Base-by-base conservation (phyloP, 106 monocot species). In the Allium fistulosum region DNA sequence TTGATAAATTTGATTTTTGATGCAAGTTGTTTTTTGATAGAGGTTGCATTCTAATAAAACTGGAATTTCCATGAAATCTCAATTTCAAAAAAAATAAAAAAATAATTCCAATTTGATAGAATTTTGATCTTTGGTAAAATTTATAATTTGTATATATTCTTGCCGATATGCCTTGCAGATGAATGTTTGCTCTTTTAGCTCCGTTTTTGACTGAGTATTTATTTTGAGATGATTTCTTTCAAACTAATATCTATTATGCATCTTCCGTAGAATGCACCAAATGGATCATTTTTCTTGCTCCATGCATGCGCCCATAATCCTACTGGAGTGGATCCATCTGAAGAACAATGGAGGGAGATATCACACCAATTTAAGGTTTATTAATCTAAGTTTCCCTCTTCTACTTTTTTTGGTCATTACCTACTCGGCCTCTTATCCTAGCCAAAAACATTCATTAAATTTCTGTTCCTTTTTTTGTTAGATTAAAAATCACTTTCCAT, bases 281-380 rank as follows among this genome's bases (percentile, higher is more conserved):
- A 79, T 84, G 97, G 97, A 59, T 97, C 97, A 49, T 89, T 97
- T 80, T 97, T 97, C 64, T 77, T 97, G 87, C 97, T 97, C 69
- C 97, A 97, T 85, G 97, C 97, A 68, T 97, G 97, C 75, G 97
- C 97, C 7, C 92, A 99, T 68, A 99, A 99, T 80, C 97, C 97
- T 15, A 99, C 97, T 68, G 97, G 97, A 45, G 97, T 99, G 2
- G 97, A 99, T 87, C 97, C 97, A 69, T 64, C 97, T 51, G 97
- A 99, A 53, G 97, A 99, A 46, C 97, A 99, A 60, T 99, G 97
- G 97, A 89, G 79, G 70, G 92, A 99, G 78, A 99, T 99, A 57
- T 99, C 97, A 10, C 73, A 90, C 69, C 90, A 82, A 65, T 99
- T 99, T 74, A 99, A 99, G 97, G 97, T 92, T 46, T 46, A n/a